These are phyloP conservation scores for Pseudevernia furfuracea DNA, from an alignment of 495 filamentous ascomycete genomes.

Conservation along the genomic window DNA sequence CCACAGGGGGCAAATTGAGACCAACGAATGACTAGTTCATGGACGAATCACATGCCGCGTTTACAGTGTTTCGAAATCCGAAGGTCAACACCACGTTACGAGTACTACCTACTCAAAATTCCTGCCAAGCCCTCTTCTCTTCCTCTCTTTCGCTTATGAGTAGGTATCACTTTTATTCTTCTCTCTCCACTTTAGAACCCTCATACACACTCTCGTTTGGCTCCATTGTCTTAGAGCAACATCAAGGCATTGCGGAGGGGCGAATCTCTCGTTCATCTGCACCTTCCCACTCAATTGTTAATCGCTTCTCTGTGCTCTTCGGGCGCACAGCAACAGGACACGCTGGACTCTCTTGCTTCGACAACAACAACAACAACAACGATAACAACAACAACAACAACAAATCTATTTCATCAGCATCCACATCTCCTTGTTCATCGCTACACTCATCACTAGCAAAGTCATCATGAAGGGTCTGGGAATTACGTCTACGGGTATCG, in stretches of 20 bases:
- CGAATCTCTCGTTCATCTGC: slow-evolving; percentile 15
- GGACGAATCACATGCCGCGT: slow-evolving; percentile 3
- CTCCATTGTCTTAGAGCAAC: slow-evolving; percentile 23
- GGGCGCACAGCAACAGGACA: slow-evolving; percentile 5
- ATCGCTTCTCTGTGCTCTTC: background rate
- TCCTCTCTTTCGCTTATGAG: background rate
- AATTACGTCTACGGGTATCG: slow-evolving; percentile 33
- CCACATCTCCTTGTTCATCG: slow-evolving; percentile 6
- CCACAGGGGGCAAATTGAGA: no score
- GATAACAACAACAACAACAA: background rate
- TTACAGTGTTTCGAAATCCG: background rate
- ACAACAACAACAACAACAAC: background rate
- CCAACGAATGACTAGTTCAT: background rate
- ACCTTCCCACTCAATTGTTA: slow-evolving; percentile 2
- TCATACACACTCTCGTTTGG: slow-evolving; percentile 10
- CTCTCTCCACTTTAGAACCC: background rate
- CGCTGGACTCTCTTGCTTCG: background rate
- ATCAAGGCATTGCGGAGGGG: background rate
- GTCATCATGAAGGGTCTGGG: slow-evolving; percentile 35
- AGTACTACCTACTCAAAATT: slow-evolving; percentile 1
- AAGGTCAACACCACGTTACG: background rate
- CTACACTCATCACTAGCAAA: slow-evolving; percentile 17
- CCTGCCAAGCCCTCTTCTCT: slow-evolving; percentile 10
- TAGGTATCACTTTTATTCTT: no score
- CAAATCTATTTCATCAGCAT: slow-evolving; percentile 12